Evolutionary conservation across 495 filamentous ascomycete genomes (phyloP), one percentile per base, ranked within the genome.

Genomic region (Margaritispora aquatica): DNA sequence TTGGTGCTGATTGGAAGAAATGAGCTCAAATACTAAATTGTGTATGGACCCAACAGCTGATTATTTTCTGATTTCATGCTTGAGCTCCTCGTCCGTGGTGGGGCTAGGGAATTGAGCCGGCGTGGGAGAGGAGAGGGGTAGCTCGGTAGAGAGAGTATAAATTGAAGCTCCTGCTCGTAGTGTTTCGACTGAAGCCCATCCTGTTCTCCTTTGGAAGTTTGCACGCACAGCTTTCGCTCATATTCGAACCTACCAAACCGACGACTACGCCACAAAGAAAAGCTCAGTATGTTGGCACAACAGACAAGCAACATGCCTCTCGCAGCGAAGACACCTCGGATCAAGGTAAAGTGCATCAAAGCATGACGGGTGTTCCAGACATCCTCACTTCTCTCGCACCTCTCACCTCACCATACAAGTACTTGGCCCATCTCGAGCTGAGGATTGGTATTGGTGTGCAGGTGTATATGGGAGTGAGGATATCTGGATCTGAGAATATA

Each of bases 401-500:
- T 36, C 58, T 58, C 22, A n/a, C 8, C 24, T 51, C 34, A 55
- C 47, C 20, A 21, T 49, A 9, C 49, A 20, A 24, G n/a, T n/a
- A n/a, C n/a, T n/a, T n/a, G n/a, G n/a, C n/a, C n/a, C n/a, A n/a
- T n/a, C n/a, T n/a, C n/a, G n/a, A n/a, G n/a, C n/a, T n/a, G n/a
- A n/a, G n/a, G n/a, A n/a, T n/a, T 8, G 10, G 47, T 52, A 31
- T 41, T 11, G 22, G 10, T 47, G 46, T 17, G 26, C 29, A 36
- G 55, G 59, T 52, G 55, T 58, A 61, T 41, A 54, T 8, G 52
- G 51, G 47, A 38, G 44, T 59, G 26, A 54, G 62, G 29, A 60
- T 29, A 69, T 49, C 34, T 71, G 68, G 79, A 79, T 81, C 81
- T 84, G 81, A 84, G 81, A 84, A 77, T 80, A 84, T 79, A 84